Percentiles rank a stretch among this genome's conserved stretches.
Evolutionary conservation across 148 eudicot species (phyloP).

Genomic region (Chenopodium album): DNA sequence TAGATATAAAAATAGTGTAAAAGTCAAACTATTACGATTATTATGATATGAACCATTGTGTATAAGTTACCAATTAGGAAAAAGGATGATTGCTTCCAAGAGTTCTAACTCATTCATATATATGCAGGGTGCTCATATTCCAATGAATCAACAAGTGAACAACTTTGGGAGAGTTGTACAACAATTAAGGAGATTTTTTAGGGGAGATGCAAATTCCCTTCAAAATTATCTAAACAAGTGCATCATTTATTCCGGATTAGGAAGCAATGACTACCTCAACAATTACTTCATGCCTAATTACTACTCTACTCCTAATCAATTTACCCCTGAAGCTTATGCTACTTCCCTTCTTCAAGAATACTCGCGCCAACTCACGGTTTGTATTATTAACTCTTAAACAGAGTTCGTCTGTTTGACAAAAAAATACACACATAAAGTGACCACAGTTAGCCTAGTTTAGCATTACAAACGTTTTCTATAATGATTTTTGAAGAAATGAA

Average conservation of each 20-base stretch:
- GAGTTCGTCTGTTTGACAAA: not conserved
- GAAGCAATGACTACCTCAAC: slow-evolving; percentile 93
- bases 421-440: too few species aligned
- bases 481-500: not conserved
- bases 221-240: slow-evolving; percentile 57
- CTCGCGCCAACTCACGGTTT: slow-evolving; percentile 61
- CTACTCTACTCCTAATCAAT: slow-evolving; percentile 52
- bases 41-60: too few species aligned
- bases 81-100: too few species aligned
- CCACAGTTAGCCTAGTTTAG: too few species aligned
- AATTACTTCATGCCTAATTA: slow-evolving; percentile 74
- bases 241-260: slow-evolving; percentile 66
- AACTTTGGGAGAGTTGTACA: slow-evolving; percentile 56
- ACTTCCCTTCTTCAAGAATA: slow-evolving; percentile 67
- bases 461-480: too few species aligned
- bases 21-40: too few species aligned
- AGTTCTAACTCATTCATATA: not conserved
- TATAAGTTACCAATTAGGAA: too few species aligned
- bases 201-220: slow-evolving; percentile 45
- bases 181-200: slow-evolving; percentile 47
- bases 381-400: not conserved
- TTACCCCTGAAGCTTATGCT: slow-evolving; percentile 56
- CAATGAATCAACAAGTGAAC: slow-evolving; percentile 71
- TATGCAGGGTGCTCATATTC: slow-evolving; percentile 60
- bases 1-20: too few species aligned